Base-by-base conservation (phyloP, 2,329 filamentous ascomycete species). In the Pseudopyricularia javanii region DNA sequence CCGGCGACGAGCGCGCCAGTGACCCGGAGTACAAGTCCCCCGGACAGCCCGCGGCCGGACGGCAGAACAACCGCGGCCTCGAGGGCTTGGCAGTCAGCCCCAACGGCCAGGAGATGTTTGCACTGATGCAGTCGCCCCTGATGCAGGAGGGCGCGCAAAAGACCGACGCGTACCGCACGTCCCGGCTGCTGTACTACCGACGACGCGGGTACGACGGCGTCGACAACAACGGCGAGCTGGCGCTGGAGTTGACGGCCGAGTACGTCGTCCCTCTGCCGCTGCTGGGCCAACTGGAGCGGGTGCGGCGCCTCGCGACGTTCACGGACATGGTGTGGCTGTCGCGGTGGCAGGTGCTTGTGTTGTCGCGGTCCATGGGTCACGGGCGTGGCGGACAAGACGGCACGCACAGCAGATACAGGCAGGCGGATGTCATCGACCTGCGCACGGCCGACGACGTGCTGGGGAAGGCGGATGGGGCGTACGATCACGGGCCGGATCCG, bases 51-150 rank as follows among this genome's bases (percentile, higher is more conserved):
- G 70, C 73, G 1, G 75, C 75, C 1, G 85, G 85, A 12, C 76
- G 85, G 20, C 71, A 75, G 53, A 88, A 89, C 64, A 89, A 89
- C 64, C 83, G 87, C 62, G 85, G 85, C n/a, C 79, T 88, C 49
- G 85, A 89, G 65, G 84, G 80, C 0, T 66, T 89, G 49, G 83
- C 81, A 0, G 66, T 77, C n/a, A 80, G 76, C 3, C 70, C 74
- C 0, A 79, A 85, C 57, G 82, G 83, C 9, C 80, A 78, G 56
- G 78, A 72, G 2, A 69, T 88, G 11, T 88, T 79, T 61, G 75
- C 77, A 1, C 71, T 88, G 54, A 68, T 87, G 22, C 85, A 90
- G 62, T 80, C 79, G 1, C 82, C 83, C 0, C 68, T 80, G 4
- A 74, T 76, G 54, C 80, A 85, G 59, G 63, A 65, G 5, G 62